Evolutionary conservation across 2,329 filamentous ascomycete genomes (phyloP).

Genomic region (Cercospora sp.): DNA sequence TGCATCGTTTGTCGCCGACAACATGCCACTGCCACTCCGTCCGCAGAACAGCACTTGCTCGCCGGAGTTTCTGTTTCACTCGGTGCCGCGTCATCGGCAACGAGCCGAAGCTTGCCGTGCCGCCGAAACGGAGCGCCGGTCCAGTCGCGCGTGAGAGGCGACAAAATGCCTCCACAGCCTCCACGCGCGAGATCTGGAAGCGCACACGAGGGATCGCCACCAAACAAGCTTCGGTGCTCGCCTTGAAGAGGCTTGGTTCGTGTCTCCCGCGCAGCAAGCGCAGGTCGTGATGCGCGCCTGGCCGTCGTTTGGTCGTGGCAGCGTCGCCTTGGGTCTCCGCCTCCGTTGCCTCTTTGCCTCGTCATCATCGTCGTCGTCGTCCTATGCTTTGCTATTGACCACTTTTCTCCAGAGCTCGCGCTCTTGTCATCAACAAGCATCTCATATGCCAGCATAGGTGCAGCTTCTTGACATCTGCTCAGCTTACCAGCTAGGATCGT

Average conservation of each 20-base stretch:
- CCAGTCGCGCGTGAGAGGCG: neutral
- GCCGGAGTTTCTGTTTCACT: neutral
- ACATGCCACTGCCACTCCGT: neutral
- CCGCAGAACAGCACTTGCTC: neutral
- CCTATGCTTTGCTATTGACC: neutral
- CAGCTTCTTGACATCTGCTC: neutral
- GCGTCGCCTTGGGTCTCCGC: neutral
- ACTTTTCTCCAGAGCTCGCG: neutral
- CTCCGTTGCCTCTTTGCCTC: neutral
- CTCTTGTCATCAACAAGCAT: conserved; percentile 3
- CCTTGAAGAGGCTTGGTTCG: conserved; percentile 3
- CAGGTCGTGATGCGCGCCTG: neutral
- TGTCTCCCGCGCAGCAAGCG: neutral
- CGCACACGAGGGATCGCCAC: neutral
- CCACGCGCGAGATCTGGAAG: neutral
- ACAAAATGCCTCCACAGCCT: neutral
- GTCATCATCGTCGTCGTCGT: neutral
- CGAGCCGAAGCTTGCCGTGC: neutral
- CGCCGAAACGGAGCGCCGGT: neutral
- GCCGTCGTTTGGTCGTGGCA: neutral
- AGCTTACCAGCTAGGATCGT: neutral
- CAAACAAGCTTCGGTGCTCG: conserved; percentile 3
- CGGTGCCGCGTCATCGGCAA: neutral
- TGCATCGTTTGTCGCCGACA: neutral
- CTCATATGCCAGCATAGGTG: neutral